Base-by-base conservation (phyloP, 805 yeast species). In the Candida alai region DNA sequence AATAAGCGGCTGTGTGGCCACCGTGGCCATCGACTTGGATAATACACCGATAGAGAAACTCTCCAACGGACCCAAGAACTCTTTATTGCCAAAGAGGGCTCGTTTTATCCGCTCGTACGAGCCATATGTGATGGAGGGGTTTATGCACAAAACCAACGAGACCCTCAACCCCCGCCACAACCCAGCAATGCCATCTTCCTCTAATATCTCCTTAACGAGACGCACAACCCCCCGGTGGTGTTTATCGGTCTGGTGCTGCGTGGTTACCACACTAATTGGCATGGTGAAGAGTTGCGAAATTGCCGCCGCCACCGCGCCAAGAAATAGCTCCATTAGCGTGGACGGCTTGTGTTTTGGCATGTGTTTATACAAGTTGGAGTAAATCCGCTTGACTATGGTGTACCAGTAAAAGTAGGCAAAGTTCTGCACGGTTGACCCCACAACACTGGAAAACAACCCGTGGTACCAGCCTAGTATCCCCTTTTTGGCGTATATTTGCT, bases 331-430 rank as follows among this genome's bases (percentile, higher is more conserved):
- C 42, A 76, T 76, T 1, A 76, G 62, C 0, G 93, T 83, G 30
- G 75, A 65, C 33, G 66, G 62, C 36, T 59, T 49, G 50, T 59
- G 56, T 44, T 62, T 53, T 36, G 66, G 66, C 11, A 54, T 43
- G 28, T 58, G 58, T 40, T 54, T 56, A 34, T 63, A 39, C 30
- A 60, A 37, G 32, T 57, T 61, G 39, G 73, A 67, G 57, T 76
- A 80, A 12, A 70, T 58, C 34, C 72, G 69, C 42, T 85, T 74
- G 12, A 84, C 77, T 25, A 83, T 60, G 4, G 88, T 79, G 58
- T 86, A 86, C 93, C 94, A 86, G 58, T 84, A 86, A 56, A 86
- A 86, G 57, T 86, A 86, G 19, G 86, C 79, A 52, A 86, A 86
- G 47, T 80, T 82, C 51, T 84, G 85, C 6, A 83, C 76, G 2